Evolutionary conservation across 768 basidiomycete species (phyloP).

Genomic region (Amylocystis lapponica): DNA sequence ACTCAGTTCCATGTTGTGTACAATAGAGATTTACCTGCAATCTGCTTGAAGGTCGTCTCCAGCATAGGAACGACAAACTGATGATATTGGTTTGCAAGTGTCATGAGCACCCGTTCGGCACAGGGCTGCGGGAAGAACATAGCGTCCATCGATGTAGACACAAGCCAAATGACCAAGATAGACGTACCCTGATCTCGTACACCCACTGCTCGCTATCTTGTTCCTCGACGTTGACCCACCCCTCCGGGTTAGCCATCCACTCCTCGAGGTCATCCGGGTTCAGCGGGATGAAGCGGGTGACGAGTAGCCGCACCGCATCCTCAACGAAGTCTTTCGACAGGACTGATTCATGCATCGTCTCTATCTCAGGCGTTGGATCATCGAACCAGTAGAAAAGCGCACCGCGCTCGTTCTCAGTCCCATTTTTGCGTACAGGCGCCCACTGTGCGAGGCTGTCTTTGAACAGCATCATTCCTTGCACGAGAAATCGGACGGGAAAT

Average conservation of each 20-base stretch:
- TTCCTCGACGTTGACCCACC: conserved; percentile 89
- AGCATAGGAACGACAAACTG: conserved; percentile 67
- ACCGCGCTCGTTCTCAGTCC: conserved; percentile 51
- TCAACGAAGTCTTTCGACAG: conserved; percentile 68
- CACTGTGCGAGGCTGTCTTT: conserved; percentile 78
- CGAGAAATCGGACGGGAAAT: conserved; percentile 75
- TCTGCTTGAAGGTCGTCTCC: conserved; percentile 48
- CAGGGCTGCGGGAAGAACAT: conserved; percentile 65
- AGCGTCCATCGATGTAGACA: too few relatives aligned
- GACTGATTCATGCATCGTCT: conserved; percentile 30
- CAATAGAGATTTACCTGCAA: conserved; percentile 41
- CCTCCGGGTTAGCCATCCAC: conserved; percentile 88
- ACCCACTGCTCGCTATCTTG: conserved; percentile 91
- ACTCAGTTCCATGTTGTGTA: not conserved
- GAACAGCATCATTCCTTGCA: conserved; percentile 83
- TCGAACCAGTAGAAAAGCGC: not conserved
- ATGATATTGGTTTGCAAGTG: conserved; percentile 64
- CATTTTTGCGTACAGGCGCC: conserved; percentile 59
- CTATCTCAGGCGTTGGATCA: not conserved
- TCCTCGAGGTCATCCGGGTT: conserved; percentile 74
- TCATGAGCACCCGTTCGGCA: conserved; percentile 87
- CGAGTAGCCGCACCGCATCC: conserved; percentile 66
- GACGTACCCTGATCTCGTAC: conserved; percentile 78
- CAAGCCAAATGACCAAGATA: conserved; percentile 1
- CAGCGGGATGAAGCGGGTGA: conserved; percentile 82